phyloP scores from a whole-genome alignment of 805 yeast genomes.

The Cyberlindnera suaveolens region DNA sequence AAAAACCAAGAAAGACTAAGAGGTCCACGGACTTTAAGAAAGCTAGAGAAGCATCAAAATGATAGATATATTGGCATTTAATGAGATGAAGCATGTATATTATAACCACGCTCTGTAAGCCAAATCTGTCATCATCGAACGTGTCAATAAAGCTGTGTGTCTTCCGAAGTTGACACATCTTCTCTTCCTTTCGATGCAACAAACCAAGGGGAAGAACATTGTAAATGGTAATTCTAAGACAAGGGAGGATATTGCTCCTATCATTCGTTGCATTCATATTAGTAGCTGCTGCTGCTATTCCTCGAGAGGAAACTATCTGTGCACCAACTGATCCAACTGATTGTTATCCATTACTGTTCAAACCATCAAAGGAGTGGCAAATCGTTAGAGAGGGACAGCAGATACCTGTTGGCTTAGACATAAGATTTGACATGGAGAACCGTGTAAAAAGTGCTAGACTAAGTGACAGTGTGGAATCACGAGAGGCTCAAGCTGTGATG shows the following conservation, averaged over 20 bases:
- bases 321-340: conserved; percentile 24
- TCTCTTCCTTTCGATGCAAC: too few relatives aligned
- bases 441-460: conserved; percentile 64
- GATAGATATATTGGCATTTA: too few relatives aligned
- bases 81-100: too few relatives aligned
- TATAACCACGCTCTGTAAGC: too few relatives aligned
- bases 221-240: too few relatives aligned
- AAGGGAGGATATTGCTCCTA: too few relatives aligned
- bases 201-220: too few relatives aligned
- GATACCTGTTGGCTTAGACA: conserved; percentile 68
- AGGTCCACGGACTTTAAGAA: conserved; percentile 38
- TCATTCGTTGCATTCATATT: too few relatives aligned
- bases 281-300: conserved; percentile 19
- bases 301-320: conserved; percentile 26
- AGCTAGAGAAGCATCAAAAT: conserved; percentile 8
- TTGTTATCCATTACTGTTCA: conserved; percentile 62
- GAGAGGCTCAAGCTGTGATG: neutral
- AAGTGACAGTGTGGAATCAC: conserved; percentile 16
- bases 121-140: too few relatives aligned
- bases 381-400: conserved; percentile 61
- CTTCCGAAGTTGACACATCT: too few relatives aligned
- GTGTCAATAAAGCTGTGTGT: too few relatives aligned
- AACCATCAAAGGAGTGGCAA: conserved; percentile 66
- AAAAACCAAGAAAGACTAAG: conserved; percentile 41
- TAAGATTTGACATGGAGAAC: conserved; percentile 69